phyloP scores from a whole-genome alignment of 1,284 basidiomycete genomes.

The Xanthoconium separans region DNA sequence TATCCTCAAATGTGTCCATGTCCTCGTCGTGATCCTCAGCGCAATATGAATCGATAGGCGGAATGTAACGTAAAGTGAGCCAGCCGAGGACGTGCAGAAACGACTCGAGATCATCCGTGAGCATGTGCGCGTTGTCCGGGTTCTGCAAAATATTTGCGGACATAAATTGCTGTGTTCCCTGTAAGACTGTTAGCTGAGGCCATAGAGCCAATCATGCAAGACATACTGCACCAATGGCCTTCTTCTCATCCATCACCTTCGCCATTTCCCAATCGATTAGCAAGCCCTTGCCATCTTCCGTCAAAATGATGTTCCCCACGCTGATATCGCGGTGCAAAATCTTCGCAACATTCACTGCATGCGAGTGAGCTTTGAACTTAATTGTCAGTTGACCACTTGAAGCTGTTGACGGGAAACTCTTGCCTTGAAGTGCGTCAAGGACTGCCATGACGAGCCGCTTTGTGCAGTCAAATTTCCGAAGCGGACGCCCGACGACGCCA shows the following conservation, averaged over 20 bases:
- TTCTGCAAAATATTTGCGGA: not conserved
- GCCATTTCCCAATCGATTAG: slow-evolving; percentile 10
- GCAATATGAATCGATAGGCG: not conserved
- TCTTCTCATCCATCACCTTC: not conserved
- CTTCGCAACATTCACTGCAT: not conserved
- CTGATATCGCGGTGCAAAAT: not conserved
- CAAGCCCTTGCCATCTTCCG: not conserved
- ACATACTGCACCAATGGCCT: not conserved
- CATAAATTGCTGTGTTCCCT: not conserved
- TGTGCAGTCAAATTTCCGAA: not conserved
- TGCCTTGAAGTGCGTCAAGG: not conserved
- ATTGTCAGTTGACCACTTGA: too few relatives aligned
- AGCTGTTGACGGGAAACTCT: too few relatives aligned
- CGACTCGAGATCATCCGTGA: not conserved
- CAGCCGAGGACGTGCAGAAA: not conserved
- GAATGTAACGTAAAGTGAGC: not conserved
- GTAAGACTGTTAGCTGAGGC: not conserved
- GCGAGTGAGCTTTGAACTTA: not conserved
- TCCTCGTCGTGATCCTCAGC: not conserved
- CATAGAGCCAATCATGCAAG: not conserved
- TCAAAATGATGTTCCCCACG: not conserved
- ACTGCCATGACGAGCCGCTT: not conserved
- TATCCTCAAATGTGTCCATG: not conserved
- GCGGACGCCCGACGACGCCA: too few relatives aligned
- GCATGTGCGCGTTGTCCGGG: not conserved